These are phyloP conservation scores for Lipomyces chichibuensis DNA, from an alignment of 805 yeast species.

Conservation along the genomic window DNA sequence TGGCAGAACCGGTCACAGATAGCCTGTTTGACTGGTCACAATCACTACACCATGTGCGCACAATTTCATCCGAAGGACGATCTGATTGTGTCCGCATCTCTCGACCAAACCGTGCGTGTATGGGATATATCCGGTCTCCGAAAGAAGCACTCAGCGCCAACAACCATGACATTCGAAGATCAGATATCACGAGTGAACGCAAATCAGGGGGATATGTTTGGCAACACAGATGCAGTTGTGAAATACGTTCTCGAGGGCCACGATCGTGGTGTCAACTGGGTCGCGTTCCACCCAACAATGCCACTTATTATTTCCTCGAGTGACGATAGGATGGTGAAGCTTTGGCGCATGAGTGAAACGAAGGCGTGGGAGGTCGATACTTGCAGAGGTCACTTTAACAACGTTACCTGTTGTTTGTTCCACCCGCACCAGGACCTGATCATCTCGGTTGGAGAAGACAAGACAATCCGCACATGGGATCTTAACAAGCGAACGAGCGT, in stretches of 20 bases:
- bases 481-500: slow-evolving; percentile 90
- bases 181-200: slow-evolving; percentile 58
- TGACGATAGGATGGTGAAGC: slow-evolving; percentile 91
- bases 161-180: slow-evolving; percentile 47
- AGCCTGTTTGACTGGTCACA: slow-evolving; percentile 96
- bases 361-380: slow-evolving; percentile 99
- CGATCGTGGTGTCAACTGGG: slow-evolving; percentile 98
- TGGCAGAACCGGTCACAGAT: slow-evolving; percentile 99
- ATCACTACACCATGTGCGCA: slow-evolving; percentile 97
- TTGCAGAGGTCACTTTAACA: slow-evolving; percentile 96
- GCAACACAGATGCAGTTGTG: slow-evolving; percentile 90
- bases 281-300: slow-evolving; percentile 93
- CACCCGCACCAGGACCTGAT: slow-evolving; percentile 93
- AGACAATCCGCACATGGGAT: slow-evolving; percentile 96
- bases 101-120: slow-evolving; percentile 98
- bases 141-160: slow-evolving; percentile 88
- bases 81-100: slow-evolving; percentile 89
- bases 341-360: slow-evolving; percentile 97
- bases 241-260: slow-evolving; percentile 97
- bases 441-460: slow-evolving; percentile 92
- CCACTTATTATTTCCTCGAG: slow-evolving; percentile 95
- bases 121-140: slow-evolving; percentile 97
- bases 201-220: slow-evolving; percentile 69
- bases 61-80: slow-evolving; percentile 97
- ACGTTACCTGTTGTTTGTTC: slow-evolving; percentile 84